Percentiles rank a stretch among this genome's conserved stretches.
These are phyloP conservation scores for Candolleomyces eurysporus DNA, from an alignment of 768 basidiomycete genomes.

Conservation along the genomic window DNA sequence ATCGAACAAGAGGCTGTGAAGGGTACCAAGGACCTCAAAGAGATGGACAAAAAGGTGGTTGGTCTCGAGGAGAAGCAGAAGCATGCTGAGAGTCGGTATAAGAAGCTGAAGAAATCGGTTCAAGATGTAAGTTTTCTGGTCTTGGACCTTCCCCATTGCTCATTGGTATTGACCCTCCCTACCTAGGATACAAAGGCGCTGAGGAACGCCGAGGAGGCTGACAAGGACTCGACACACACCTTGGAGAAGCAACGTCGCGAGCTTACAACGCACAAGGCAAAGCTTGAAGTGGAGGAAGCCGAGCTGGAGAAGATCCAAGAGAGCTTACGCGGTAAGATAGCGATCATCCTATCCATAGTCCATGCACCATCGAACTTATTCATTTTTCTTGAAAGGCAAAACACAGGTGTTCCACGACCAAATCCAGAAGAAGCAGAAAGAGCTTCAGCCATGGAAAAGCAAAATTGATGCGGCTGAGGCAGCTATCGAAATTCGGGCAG, in stretches of 20 bases:
- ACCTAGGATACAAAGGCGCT: constrained; percentile 58
- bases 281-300: constrained; percentile 76
- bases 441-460: constrained; percentile 91
- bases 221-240: constrained; percentile 50
- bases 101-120: constrained; percentile 87
- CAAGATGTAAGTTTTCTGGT: constrained; percentile 57
- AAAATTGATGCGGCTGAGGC: constrained; percentile 86
- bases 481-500: constrained; percentile 77
- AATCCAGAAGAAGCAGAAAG: constrained; percentile 90
- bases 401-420: constrained; percentile 92
- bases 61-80: constrained; percentile 84
- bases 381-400: constrained; percentile 60
- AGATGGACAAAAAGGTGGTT: constrained; percentile 78
- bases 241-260: constrained; percentile 57
- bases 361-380: neutral
- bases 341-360: neutral
- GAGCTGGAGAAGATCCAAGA: constrained; percentile 81
- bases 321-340: constrained; percentile 71
- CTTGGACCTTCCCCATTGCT: neutral
- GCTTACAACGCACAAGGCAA: constrained; percentile 64
- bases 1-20: constrained; percentile 70
- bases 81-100: constrained; percentile 72
- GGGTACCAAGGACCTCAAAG: constrained; percentile 78
- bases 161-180: neutral
- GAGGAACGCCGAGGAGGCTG: constrained; percentile 67